Base-by-base conservation (phyloP, 2,329 filamentous ascomycete species). In the Trichoderma citrinoviride region DNA sequence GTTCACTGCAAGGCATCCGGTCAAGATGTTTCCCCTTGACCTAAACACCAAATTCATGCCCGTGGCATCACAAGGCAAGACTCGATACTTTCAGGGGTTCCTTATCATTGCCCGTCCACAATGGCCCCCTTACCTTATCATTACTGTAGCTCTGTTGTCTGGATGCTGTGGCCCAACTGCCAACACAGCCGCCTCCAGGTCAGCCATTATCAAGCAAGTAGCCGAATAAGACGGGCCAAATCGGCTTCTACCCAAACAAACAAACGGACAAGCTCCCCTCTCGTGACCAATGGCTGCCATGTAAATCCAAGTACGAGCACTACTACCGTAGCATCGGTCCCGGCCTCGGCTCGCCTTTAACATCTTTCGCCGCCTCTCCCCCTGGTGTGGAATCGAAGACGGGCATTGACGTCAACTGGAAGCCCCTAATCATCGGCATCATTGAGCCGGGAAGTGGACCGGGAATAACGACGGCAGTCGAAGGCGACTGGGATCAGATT, bases 361-460 rank as follows among this genome's bases (percentile, higher is more conserved):
- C 49, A 33, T 37, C 19, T 54, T 54, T 61, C 57, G 47, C 57
- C 57, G 57, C 33, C 0, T 37, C 46, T 50, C 33, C 14, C 27
- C 8, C 27, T 29, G n/a, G 2, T 50, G 46, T 19, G 37, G 17
- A 23, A 40, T 46, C 49, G 49, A 61, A 61, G 21, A 37, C 19
- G 58, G 58, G 23, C 37, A 21, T 60, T 62, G 58, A 62, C 58
- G 58, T 62, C 58, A 62, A 27, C 58, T 23, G 12, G 25, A 43
- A 43, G 58, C 47, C 47, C 57, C 47, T 53, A 53, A 29, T 19
- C 53, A 54, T 62, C 58, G 58, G 58, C 58, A 62, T 8, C 43
- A 14, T 62, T 46, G 56, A 62, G 58, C 58, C 58, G 58, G 37
- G 29, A 37, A 37, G 58, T 62, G 58, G 58, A 54, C 44, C 58